Evolutionary conservation across 345 rosid genomes (phyloP).

Genomic region (Eutrema japonicum): DNA sequence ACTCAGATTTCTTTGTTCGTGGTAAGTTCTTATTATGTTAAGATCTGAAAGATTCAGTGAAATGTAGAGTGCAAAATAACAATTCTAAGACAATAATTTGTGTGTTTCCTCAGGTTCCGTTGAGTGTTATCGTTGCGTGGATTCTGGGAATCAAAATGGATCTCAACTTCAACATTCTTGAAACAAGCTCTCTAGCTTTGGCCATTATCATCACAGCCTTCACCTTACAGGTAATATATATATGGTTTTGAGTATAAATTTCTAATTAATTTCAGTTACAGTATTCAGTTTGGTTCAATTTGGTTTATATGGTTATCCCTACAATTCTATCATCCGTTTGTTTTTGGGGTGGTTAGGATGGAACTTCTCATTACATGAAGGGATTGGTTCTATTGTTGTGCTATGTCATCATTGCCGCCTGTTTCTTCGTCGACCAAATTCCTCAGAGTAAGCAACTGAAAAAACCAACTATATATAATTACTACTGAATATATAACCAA

Average conservation of each 20-base stretch:
- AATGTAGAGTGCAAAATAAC: neutral
- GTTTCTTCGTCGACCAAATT: constrained; percentile 65
- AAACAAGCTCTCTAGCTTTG: constrained; percentile 79
- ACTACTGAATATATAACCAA: neutral
- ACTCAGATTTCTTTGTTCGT: constrained; percentile 83
- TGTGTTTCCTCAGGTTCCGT: constrained; percentile 58
- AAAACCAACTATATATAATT: too few species aligned
- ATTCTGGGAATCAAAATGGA: constrained; percentile 78
- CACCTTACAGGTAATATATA: constrained; percentile 62
- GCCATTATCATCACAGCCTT: constrained; percentile 69
- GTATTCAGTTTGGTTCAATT: neutral
- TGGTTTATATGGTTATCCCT: neutral
- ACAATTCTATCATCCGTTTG: neutral
- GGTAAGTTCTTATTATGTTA: constrained; percentile 48
- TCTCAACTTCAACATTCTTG: constrained; percentile 77
- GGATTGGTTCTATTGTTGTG: constrained; percentile 70
- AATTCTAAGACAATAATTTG: constrained; percentile 7
- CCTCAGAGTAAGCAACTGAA: constrained; percentile 52
- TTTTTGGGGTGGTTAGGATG: constrained; percentile 57
- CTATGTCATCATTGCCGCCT: constrained; percentile 75
- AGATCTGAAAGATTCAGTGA: neutral
- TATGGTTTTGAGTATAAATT: too few species aligned
- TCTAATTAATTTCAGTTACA: neutral
- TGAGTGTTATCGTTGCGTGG: constrained; percentile 74
- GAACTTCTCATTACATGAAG: constrained; percentile 91